Evolutionary conservation across 2,329 filamentous ascomycete genomes (phyloP).

Genomic region (Colletotrichum sojae): DNA sequence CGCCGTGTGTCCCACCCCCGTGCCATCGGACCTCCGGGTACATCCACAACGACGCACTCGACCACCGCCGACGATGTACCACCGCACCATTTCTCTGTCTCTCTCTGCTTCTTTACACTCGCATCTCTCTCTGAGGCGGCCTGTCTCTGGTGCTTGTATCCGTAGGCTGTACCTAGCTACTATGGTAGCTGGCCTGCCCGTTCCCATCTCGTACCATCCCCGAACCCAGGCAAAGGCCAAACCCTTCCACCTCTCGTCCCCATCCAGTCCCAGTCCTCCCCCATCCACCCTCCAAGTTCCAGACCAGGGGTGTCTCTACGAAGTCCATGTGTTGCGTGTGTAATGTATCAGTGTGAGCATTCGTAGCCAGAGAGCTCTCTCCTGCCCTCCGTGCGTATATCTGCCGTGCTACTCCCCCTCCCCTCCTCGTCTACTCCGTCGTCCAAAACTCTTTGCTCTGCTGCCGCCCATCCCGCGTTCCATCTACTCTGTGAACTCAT

Average conservation of each 20-base stretch:
- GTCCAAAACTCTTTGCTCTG: background rate
- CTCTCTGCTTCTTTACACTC: background rate
- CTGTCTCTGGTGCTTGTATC: background rate
- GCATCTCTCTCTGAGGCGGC: background rate
- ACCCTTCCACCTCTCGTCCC: constrained; percentile 20
- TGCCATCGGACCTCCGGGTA: constrained; percentile 38
- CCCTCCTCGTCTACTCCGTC: background rate
- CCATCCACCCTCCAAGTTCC: constrained; percentile 22
- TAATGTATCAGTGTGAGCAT: constrained; percentile 7
- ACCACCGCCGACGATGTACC: constrained; percentile 16
- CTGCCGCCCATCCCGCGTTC: constrained; percentile 9
- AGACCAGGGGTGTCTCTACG: constrained; percentile 20
- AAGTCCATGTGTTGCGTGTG: constrained; percentile 12
- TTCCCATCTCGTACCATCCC: constrained; percentile 36
- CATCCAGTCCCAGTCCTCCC: constrained; percentile 6
- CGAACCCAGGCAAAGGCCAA: constrained; percentile 19
- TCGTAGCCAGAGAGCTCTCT: constrained; percentile 18
- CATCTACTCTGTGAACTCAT: background rate
- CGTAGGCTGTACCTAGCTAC: no score
- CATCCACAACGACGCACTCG: constrained; percentile 18
- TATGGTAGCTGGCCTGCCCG: constrained; percentile 7
- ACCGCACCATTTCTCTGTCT: no score
- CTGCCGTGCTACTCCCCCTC: constrained; percentile 34
- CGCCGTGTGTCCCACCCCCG: no score
- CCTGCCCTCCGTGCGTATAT: constrained; percentile 37